Evolutionary conservation across 2,329 filamentous ascomycete genomes (phyloP), one percentile per base, ranked within the genome.

Genomic region (Cladosporium phlei): DNA sequence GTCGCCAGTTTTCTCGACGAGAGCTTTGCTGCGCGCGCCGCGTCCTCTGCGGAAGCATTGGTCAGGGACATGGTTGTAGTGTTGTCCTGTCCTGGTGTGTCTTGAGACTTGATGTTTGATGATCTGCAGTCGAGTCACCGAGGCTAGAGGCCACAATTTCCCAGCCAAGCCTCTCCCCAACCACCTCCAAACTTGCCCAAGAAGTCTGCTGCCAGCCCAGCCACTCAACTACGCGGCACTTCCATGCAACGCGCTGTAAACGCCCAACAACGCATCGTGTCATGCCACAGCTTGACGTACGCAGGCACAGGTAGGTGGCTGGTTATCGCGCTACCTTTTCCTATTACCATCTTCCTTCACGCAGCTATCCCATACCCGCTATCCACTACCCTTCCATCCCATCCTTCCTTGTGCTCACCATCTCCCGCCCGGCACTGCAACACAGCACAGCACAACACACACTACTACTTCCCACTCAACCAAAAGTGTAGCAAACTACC

Each of bases 1-100:
- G 87, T 86, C 38, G 89, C 88, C 34, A 98, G 80, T 43, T 80
- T 79, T 63, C 88, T 85, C 24, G 93, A 95, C 12, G 91, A 88
- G 37, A 78, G 70, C 61, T 89, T 89, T 52, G 91, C 91, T 38
- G 83, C 78, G 59, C 76, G 76, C 28, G 91, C 91, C 43, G 86
- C 86, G 55, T 89, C 82, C 46, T 79, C 73, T 38, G 91, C 86
- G 24, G 84, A 85, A 45, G 86, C 87, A 66, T 87, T 90, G 38
- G 90, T 95, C 49, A 96, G 76, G 55, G 91, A 95, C 93, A 97
- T 95, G 17, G 17, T 19, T 5, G 19, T 37, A 14, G 21, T 21
- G 20, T 27, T 5, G 27, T 40, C 25, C 4, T 40, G 8, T 42
- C 16, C n/a, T 17, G 38, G 14, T 33, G 17, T 19, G n/a, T 33